These are phyloP conservation scores for Ceratorhiza oryzae-sativae DNA, from an alignment of 1,284 basidiomycete species.

Conservation along the genomic window DNA sequence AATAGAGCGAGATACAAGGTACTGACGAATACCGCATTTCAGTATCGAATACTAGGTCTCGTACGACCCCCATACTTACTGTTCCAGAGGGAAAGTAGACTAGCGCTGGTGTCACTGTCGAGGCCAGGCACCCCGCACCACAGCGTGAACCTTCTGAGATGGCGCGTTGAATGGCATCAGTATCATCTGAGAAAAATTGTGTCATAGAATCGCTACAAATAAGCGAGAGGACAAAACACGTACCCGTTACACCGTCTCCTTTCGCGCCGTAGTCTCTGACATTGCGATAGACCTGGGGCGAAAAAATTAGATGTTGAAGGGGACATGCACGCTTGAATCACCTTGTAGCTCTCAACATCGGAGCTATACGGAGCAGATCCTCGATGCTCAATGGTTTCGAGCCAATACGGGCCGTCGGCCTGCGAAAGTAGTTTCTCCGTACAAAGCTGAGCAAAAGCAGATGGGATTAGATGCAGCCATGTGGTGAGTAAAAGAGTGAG, in stretches of 20 bases:
- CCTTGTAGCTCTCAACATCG: constrained; percentile 63
- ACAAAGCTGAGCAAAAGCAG: background rate
- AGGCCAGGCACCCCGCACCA: constrained; percentile 51
- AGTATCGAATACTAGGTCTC: constrained; percentile 17
- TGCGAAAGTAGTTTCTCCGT: constrained; percentile 51
- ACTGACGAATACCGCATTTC: constrained; percentile 51
- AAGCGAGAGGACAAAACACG: background rate
- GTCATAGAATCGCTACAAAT: background rate
- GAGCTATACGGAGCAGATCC: constrained; percentile 68
- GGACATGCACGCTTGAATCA: background rate
- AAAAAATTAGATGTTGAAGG: background rate
- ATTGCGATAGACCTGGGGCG: constrained; percentile 67
- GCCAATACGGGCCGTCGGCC: constrained; percentile 64
- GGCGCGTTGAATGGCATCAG: constrained; percentile 57
- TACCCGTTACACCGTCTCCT: constrained; percentile 50
- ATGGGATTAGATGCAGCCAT: background rate
- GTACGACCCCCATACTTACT: background rate
- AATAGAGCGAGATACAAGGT: constrained; percentile 69
- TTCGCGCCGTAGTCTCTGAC: constrained; percentile 71
- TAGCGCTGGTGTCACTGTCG: constrained; percentile 57
- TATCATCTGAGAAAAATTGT: constrained; percentile 68
- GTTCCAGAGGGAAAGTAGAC: constrained; percentile 62
- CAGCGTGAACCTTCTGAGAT: constrained; percentile 50
- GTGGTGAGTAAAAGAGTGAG: constrained; percentile 14
- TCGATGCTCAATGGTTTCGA: constrained; percentile 70